phyloP scores from a whole-genome alignment of 345 rosid genomes.

The Hibiscus trionum region DNA sequence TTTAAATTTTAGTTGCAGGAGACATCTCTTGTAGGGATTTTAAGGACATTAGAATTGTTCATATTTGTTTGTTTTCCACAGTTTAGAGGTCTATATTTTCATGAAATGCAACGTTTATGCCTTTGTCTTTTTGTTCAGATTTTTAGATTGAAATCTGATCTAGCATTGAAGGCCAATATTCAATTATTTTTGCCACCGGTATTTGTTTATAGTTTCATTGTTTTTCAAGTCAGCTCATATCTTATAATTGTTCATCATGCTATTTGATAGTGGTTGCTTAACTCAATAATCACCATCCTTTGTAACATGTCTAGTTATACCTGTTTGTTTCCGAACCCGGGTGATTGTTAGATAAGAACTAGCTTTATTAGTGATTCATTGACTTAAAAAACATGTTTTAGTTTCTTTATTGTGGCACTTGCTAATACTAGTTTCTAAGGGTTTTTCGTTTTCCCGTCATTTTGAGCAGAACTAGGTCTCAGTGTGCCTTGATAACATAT shows the following conservation, averaged over 20 bases:
- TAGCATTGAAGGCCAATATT: background rate
- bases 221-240: background rate
- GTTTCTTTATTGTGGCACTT: background rate
- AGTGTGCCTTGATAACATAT: constrained; percentile 62
- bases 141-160: background rate
- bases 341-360: background rate
- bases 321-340: background rate
- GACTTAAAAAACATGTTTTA: background rate
- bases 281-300: background rate
- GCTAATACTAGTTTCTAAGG: constrained; percentile 5
- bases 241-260: background rate
- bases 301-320: background rate
- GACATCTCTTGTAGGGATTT: background rate
- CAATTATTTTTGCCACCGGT: background rate
- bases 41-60: background rate
- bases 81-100: background rate
- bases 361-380: background rate
- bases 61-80: background rate
- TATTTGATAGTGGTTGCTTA: background rate
- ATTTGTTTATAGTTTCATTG: background rate
- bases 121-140: background rate
- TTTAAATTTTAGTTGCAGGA: background rate
- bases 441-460: background rate
- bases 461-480: constrained; percentile 60
- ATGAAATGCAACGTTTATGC: background rate